Evolutionary conservation across 2,329 filamentous ascomycete species (phyloP), one percentile per base, ranked within the genome.

Genomic region (Zelopaecilomyces penicillatus): DNA sequence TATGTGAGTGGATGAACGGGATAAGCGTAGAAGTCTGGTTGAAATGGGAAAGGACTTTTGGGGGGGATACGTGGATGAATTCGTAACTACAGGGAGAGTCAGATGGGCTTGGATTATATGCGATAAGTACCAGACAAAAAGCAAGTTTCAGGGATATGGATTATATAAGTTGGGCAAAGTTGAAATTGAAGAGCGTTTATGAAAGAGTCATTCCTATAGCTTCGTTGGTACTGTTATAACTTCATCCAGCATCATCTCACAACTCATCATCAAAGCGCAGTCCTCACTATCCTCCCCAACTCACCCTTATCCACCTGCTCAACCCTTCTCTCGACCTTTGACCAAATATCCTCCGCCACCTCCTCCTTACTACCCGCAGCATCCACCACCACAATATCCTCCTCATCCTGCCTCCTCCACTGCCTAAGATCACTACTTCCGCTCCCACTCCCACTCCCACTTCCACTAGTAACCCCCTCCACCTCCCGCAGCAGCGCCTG

Each of bases 271-370:
- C n/a, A 12, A 26, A 42, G n/a, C 30, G 46, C 43, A 19, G 37
- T 65, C 52, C 76, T 68, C 40, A 76, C 70, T 26, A 51, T 55
- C 30, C 51, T 64, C 1, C 74, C 74, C 12, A 71, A 54, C 54
- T 74, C 69, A 0, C 75, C 74, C 43, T 65, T 65, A 51, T 74
- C 71, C 10, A 77, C 74, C 27, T 64, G 62, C 43, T 69, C 69
- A 8, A 80, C 56, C 45, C 68, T 65, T n/a, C 56, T 60, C 53
- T 57, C 54, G 1, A 77, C 74, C 50, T 70, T 66, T 36, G 58
- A 61, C 78, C 77, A 81, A 27, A 83, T 66, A 54, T 69, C 68
- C 45, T 73, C 71, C 5, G 69, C 69, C 5, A 83, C 76, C 47
- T 74, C 78, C 39, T 80, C 77, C 1, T 78, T 68, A 2, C 64